Conservation (phyloP, 345 rosid genomes). For the Eucalyptus melliodora region DNA sequence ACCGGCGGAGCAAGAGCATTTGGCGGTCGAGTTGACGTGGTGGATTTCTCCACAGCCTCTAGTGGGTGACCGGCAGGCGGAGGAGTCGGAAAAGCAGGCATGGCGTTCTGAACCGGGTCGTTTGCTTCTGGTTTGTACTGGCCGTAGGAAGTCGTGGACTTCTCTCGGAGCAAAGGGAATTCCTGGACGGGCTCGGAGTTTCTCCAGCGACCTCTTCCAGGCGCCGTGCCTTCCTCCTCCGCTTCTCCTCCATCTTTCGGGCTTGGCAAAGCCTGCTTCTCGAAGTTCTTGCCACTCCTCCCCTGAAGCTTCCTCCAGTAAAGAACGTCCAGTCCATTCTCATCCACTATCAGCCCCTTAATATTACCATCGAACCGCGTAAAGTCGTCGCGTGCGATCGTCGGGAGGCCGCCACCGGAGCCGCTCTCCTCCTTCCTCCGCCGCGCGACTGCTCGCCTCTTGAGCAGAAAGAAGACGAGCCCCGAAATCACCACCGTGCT, state of each 20-base stretch:
- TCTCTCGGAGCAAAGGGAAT: constrained; percentile 56
- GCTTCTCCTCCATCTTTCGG: constrained; percentile 3
- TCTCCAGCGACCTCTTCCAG: neutral
- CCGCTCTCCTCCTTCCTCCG: constrained; percentile 20
- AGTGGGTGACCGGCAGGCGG: neutral
- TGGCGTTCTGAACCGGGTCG: neutral
- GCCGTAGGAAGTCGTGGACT: constrained; percentile 40
- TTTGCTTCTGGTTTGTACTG: constrained; percentile 1
- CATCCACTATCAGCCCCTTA: constrained; percentile 58
- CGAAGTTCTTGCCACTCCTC: constrained; percentile 1
- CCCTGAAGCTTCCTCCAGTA: constrained; percentile 65
- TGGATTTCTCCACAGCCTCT: neutral
- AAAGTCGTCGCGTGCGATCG: constrained; percentile 8
- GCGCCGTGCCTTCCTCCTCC: neutral
- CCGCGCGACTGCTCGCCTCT: constrained; percentile 8
- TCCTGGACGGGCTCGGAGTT: constrained; percentile 18
- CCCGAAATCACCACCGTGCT: constrained; percentile 36
- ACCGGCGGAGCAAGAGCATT: neutral
- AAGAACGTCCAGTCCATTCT: constrained; percentile 70
- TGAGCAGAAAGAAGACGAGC: constrained; percentile 34
- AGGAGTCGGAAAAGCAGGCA: neutral
- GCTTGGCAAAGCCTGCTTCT: neutral
- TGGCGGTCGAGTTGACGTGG: neutral
- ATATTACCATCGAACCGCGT: constrained; percentile 29
- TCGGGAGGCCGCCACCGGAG: neutral